phyloP scores from a whole-genome alignment of 1,139 yeast genomes.

The Suhomyces taliae region DNA sequence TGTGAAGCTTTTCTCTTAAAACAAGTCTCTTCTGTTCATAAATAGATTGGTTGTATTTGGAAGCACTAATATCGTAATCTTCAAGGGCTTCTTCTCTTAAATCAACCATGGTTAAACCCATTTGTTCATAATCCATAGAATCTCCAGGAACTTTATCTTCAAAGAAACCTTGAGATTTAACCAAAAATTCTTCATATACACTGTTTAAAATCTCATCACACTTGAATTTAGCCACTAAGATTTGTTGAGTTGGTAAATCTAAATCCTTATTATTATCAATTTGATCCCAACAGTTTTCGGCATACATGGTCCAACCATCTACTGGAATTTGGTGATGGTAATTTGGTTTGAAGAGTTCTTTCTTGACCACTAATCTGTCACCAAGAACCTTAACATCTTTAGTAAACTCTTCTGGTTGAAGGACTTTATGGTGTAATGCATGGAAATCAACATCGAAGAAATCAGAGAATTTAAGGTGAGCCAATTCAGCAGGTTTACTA shows the following conservation, averaged over 20 bases:
- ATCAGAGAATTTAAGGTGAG: conserved; percentile 56
- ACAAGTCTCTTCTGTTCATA: conserved; percentile 59
- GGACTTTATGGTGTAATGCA: conserved; percentile 80
- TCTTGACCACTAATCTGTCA: conserved; percentile 49
- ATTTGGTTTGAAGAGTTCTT: conserved; percentile 60
- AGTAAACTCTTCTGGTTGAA: conserved; percentile 74
- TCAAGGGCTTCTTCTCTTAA: conserved; percentile 48
- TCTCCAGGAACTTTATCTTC: conserved; percentile 13
- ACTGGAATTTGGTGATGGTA: conserved; percentile 88
- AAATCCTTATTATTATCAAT: conserved; percentile 90
- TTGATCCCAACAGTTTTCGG: conserved; percentile 91
- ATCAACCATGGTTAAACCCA: conserved; percentile 42
- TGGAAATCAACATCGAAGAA: conserved; percentile 85
- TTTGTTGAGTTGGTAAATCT: conserved; percentile 95
- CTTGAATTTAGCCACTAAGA: conserved; percentile 88
- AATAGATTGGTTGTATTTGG: conserved; percentile 66
- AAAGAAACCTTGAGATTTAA: conserved; percentile 27
- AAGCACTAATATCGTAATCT: conserved; percentile 66
- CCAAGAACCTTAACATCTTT: conserved; percentile 66
- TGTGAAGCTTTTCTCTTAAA: conserved; percentile 48
- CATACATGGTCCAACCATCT: conserved; percentile 95
- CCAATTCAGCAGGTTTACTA: conserved; percentile 67
- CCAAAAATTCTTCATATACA: conserved; percentile 49
- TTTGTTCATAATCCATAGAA: conserved; percentile 32
- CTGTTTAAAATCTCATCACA: conserved; percentile 80